A percentile compares a stretch with the other conserved stretches of the same genome.
These are phyloP conservation scores for Mycena filopes DNA, from an alignment of 768 basidiomycete genomes.

Conservation along the genomic window DNA sequence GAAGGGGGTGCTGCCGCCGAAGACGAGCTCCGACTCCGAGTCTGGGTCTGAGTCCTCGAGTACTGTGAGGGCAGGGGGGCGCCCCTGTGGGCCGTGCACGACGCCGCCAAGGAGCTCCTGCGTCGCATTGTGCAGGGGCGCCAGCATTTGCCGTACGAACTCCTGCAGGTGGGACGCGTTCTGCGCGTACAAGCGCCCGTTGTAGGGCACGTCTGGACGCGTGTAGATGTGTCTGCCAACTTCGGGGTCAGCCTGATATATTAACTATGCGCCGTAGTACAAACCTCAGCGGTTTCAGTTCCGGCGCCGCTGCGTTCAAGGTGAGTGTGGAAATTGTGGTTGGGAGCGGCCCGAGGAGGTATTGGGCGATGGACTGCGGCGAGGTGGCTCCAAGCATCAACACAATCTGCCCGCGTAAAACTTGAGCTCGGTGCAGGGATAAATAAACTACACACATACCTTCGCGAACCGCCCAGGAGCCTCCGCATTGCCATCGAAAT, in stretches of 20 bases:
- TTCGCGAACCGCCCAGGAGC: conserved; percentile 25
- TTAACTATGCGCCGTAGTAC: not conserved
- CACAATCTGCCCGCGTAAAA: conserved; percentile 14
- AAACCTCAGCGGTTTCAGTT: conserved; percentile 25
- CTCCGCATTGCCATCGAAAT: conserved; percentile 19
- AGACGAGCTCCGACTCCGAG: conserved; percentile 42
- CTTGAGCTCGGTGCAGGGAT: not conserved
- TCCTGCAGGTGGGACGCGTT: conserved; percentile 10
- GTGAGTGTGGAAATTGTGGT: conserved; percentile 23
- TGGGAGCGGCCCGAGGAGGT: conserved; percentile 33
- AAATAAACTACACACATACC: not conserved
- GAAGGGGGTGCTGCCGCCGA: conserved; percentile 59
- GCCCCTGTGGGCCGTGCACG: not conserved
- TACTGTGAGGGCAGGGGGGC: no score
- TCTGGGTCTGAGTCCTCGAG: no score
- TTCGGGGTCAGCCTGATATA: not conserved
- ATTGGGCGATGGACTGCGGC: conserved; percentile 22
- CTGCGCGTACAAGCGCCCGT: conserved; percentile 15
- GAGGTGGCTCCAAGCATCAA: conserved; percentile 25
- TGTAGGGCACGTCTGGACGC: conserved; percentile 28
- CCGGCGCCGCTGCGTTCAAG: not conserved
- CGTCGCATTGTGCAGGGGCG: conserved; percentile 25
- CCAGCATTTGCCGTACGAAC: conserved; percentile 16
- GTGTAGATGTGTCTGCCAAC: conserved; percentile 30
- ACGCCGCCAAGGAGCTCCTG: conserved; percentile 29